These are phyloP conservation scores for Aspergillus calidoustus DNA, from an alignment of 2,329 filamentous ascomycete genomes.

Conservation along the genomic window DNA sequence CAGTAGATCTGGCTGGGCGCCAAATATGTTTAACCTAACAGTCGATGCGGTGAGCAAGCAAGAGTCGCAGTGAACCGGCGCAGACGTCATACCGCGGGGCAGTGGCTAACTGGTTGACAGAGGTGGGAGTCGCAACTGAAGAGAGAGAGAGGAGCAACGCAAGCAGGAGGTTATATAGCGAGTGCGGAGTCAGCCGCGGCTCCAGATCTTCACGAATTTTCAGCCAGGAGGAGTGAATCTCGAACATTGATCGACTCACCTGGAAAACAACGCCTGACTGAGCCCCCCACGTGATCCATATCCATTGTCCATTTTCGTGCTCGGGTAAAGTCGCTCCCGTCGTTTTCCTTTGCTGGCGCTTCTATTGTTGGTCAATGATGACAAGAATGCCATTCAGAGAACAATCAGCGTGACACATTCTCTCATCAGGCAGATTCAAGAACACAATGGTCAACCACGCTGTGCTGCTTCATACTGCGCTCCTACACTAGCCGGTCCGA, in stretches of 20 bases:
- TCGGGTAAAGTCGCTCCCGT: slow-evolving; percentile 29
- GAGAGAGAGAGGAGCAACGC: not conserved
- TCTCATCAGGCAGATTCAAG: not conserved
- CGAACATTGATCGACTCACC: not conserved
- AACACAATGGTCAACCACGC: not conserved
- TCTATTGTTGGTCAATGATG: not conserved
- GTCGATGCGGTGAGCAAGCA: slow-evolving; percentile 32
- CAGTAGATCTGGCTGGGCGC: slow-evolving; percentile 25
- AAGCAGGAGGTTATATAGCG: slow-evolving; percentile 1
- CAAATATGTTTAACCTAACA: slow-evolving; percentile 20
- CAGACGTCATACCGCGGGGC: slow-evolving; percentile 32
- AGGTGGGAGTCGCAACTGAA: not conserved
- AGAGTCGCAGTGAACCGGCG: slow-evolving; percentile 13
- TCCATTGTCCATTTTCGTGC: slow-evolving; percentile 21
- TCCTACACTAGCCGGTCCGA: not conserved
- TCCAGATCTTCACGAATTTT: not conserved
- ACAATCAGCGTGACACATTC: not conserved
- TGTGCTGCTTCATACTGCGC: not conserved
- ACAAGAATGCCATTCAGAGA: not conserved
- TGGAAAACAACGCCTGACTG: slow-evolving; percentile 9
- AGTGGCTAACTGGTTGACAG: slow-evolving; percentile 1
- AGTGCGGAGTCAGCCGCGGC: slow-evolving; percentile 1
- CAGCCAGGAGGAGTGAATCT: not conserved
- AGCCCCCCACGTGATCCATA: slow-evolving; percentile 25
- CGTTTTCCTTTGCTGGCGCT: not conserved